Evolutionary conservation across 768 basidiomycete genomes (phyloP).

Genomic region (Termitomyces sp.): DNA sequence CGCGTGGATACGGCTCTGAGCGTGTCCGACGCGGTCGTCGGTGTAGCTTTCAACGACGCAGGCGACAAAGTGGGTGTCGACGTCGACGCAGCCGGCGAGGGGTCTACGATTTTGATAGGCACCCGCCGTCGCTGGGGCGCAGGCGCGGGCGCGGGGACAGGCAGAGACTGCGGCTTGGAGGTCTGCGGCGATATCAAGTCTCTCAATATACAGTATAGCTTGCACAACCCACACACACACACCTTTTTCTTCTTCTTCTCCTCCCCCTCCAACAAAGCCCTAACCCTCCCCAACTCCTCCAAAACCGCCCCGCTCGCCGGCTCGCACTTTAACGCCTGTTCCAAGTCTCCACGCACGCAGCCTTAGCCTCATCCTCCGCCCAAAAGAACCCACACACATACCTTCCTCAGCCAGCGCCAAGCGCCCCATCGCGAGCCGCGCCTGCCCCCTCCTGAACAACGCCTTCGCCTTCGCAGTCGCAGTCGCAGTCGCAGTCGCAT

Average conservation of each 20-base stretch:
- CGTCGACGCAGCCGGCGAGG: neutral
- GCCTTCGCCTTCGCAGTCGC: constrained; percentile 68
- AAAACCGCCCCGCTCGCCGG: constrained; percentile 58
- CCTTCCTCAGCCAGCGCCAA: constrained; percentile 59
- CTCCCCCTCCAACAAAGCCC: constrained; percentile 29
- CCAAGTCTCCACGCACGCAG: no score
- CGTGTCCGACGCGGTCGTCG: neutral
- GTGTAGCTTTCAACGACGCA: neutral
- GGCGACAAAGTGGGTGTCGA: no score
- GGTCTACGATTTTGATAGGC: constrained; percentile 13
- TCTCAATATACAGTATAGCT: no score
- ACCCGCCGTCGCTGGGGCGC: constrained; percentile 10
- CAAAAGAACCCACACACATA: constrained; percentile 16
- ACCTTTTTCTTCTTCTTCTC: constrained; percentile 32
- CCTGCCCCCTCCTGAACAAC: constrained; percentile 73
- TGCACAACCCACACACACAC: no score
- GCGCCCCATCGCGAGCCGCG: constrained; percentile 50
- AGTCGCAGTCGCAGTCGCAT: no score
- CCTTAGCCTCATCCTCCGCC: no score
- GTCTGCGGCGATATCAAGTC: no score
- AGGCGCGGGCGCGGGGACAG: no score
- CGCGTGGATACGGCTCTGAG: constrained; percentile 38
- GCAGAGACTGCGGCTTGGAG: no score
- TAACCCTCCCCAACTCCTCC: constrained; percentile 54
- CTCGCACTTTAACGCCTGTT: constrained; percentile 52